Base-by-base conservation (phyloP, 768 basidiomycete genomes). In the Xanthoconium purpureum region DNA sequence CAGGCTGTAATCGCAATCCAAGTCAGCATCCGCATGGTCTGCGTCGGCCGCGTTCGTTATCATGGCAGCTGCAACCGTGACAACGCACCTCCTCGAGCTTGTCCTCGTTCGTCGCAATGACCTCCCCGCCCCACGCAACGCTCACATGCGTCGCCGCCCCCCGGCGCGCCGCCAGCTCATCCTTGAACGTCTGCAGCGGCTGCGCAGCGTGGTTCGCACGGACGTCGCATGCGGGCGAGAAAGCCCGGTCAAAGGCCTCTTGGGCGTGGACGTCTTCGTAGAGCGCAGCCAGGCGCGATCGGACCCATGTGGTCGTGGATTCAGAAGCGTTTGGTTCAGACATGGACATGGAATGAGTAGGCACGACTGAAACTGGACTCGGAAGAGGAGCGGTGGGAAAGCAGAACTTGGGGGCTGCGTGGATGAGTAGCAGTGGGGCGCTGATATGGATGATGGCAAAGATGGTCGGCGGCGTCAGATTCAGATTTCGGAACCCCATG, bases 171-270 rank as follows among this genome's bases (percentile, higher is more conserved):
- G 50, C 38, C 20, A 78, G 18, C 0, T 68, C 60, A 18, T 70
- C 68, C 48, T 58, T 63, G 44, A 78, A 66, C 13, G 65, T 52
- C 14, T 72, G 65, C 17, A 70, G 52, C 9, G 60, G 45, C 3
- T 52, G 54, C 0, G 56, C 38, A 4, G 32, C 63, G 51, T 77
- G 73, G 54, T 78, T 73, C 38, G 65, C 32, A 14, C 68, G 60
- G n/a, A 78, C 63, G 37, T 76, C 67, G 47, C 71, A 71, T 3
- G 60, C 36, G 1, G 70, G 57, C 20, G 77, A 61, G 59, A 79
- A 78, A 10, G 60, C 45, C 24, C 52, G 53, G 17, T 71, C 66
- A 52, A 78, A 70, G 17, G 63, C 39, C 0, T 54, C 52, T 6
- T 59, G 49, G 49, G 66, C 55, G 12, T 6, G 20, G 10, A 28